Percentiles rank a stretch among this genome's conserved stretches.
Conservation (phyloP, 176 grass and related monocot species). For the Carex myosuroides region DNA sequence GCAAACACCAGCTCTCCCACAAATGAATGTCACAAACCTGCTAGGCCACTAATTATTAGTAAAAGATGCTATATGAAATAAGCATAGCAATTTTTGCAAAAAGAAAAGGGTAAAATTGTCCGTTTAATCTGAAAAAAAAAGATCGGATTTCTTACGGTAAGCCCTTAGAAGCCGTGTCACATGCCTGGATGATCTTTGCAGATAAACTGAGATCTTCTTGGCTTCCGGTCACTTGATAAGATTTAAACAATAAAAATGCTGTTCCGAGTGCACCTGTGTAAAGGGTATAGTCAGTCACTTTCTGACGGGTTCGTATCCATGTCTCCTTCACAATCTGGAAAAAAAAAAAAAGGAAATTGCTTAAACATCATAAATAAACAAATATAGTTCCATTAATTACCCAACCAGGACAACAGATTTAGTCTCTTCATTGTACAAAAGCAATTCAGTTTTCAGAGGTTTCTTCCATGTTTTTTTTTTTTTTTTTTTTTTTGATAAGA, state of each 20-base stretch:
- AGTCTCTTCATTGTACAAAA: no score
- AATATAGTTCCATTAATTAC: neutral
- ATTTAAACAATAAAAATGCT: slow-evolving; percentile 75
- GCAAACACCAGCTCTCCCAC: slow-evolving; percentile 68
- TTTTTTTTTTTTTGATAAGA: no score
- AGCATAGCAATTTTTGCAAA: neutral
- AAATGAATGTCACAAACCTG: slow-evolving; percentile 93
- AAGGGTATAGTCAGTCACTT: slow-evolving; percentile 63
- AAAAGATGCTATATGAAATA: slow-evolving; percentile 4
- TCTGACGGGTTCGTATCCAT: slow-evolving; percentile 34
- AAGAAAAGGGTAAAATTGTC: neutral
- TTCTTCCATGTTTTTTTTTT: neutral
- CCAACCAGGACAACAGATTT: neutral
- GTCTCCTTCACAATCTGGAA: slow-evolving; percentile 74
- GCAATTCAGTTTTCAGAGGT: neutral
- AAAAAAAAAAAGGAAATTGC: slow-evolving; percentile 7
- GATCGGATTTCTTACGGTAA: slow-evolving; percentile 42
- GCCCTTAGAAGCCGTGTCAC: slow-evolving; percentile 47
- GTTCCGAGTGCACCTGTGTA: slow-evolving; percentile 82
- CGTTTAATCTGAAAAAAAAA: neutral
- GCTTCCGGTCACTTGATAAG: slow-evolving; percentile 57
- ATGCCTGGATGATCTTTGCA: slow-evolving; percentile 45
- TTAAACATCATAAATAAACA: slow-evolving; percentile 26
- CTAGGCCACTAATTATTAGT: slow-evolving; percentile 4
- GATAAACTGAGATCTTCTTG: slow-evolving; percentile 46